Evolutionary conservation across 1,139 yeast genomes (phyloP).

Genomic region (Scheffersomyces lignicola): DNA sequence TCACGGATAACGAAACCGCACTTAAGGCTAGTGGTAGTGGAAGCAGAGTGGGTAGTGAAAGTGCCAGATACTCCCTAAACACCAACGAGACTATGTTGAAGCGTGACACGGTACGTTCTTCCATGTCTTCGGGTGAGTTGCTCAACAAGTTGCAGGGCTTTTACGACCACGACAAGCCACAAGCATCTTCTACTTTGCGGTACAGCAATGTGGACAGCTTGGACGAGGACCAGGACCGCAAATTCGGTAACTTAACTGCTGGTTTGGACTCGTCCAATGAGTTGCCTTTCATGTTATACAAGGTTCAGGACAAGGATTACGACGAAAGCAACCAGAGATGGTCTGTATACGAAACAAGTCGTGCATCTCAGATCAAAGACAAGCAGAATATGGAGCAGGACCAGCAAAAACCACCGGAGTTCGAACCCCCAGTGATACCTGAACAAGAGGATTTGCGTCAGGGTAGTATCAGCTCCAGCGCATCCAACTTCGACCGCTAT

Average conservation of each 20-base stretch:
- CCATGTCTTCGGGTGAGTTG: slow-evolving; percentile 40
- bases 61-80: slow-evolving; percentile 1
- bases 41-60: background rate
- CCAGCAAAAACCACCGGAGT: background rate
- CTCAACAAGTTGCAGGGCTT: slow-evolving; percentile 27
- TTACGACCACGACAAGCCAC: background rate
- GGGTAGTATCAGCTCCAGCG: slow-evolving; percentile 4
- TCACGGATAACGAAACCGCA: background rate
- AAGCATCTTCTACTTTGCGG: slow-evolving; percentile 3
- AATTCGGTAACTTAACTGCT: slow-evolving; percentile 21
- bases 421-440: slow-evolving; percentile 1
- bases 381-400: slow-evolving; percentile 1
- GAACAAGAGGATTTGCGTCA: slow-evolving; percentile 2
- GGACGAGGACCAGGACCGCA: slow-evolving; percentile 1
- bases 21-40: background rate
- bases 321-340: slow-evolving; percentile 27
- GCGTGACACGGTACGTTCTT: slow-evolving; percentile 19
- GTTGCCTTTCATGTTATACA: slow-evolving; percentile 30
- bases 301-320: slow-evolving; percentile 28
- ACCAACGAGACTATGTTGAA: slow-evolving; percentile 11
- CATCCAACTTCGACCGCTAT: slow-evolving; percentile 1
- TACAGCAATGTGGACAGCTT: slow-evolving; percentile 1
- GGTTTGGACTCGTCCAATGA: slow-evolving; percentile 27
- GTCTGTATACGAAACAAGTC: slow-evolving; percentile 26
- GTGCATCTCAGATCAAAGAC: slow-evolving; percentile 5